Percentiles rank a stretch among this genome's conserved stretches.
These are phyloP conservation scores for Zygosaccharomyces pseudobailii DNA, from an alignment of 1,139 yeast genomes.

Conservation along the genomic window DNA sequence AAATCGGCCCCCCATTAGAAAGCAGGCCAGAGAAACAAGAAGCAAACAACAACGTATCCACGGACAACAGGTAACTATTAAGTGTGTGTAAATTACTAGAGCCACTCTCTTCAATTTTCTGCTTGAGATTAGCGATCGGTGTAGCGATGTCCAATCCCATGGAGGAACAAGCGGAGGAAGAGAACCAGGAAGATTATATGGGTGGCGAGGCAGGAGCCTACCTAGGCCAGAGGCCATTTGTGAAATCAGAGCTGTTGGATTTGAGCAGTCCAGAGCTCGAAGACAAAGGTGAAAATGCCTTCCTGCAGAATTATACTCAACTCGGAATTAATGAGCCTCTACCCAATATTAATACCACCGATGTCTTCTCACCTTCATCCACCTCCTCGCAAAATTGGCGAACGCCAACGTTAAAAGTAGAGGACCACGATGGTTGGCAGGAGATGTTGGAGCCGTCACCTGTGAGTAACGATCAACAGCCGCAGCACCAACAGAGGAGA, in stretches of 20 bases:
- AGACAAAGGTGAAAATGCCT: not conserved
- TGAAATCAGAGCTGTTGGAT: slow-evolving; percentile 3
- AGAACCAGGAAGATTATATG: not conserved
- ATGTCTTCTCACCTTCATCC: slow-evolving; percentile 12
- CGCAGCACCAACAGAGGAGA: slow-evolving; percentile 1
- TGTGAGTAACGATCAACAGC: slow-evolving; percentile 4
- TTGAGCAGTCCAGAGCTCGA: slow-evolving; percentile 3
- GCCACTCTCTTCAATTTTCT: not conserved
- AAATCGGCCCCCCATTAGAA: not conserved
- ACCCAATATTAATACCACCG: slow-evolving; percentile 3
- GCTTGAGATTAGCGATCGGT: not conserved
- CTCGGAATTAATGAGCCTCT: not conserved
- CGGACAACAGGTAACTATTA: not conserved
- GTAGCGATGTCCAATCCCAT: slow-evolving; percentile 7
- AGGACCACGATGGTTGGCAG: slow-evolving; percentile 11
- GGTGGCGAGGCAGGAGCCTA: not conserved
- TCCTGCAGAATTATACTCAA: slow-evolving; percentile 5
- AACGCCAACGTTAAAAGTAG: slow-evolving; percentile 14
- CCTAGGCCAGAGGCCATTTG: not conserved
- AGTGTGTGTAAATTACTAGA: not conserved
- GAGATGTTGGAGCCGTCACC: slow-evolving; percentile 8
- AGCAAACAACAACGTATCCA: not conserved
- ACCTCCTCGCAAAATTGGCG: slow-evolving; percentile 12
- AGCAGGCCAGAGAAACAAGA: not conserved
- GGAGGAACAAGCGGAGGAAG: slow-evolving; percentile 8